Base-by-base conservation (phyloP, 371 early-diverging fungal genomes). In the Mucor lusitanicus region DNA sequence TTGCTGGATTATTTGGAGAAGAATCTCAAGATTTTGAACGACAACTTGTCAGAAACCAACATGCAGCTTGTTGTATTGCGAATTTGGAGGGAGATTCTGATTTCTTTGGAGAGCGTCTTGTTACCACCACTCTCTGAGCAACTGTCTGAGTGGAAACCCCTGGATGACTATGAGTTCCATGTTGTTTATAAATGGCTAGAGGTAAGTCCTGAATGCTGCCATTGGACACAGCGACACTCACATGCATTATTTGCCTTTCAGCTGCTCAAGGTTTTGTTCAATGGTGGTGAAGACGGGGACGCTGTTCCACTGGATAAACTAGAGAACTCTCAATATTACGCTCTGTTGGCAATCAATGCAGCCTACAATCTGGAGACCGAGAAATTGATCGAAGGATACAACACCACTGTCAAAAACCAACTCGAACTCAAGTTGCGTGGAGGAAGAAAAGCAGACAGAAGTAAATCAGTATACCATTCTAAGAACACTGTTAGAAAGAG, bases 1-100 rank as follows among this genome's bases (percentile, higher is more conserved):
- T 67, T 95, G n/a, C 81, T 92, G 46, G 96, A 95, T 71, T 96
- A 96, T 69, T 80, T 97, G 62, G 94, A 97, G 65, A 89, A 82
- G 35, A 95, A 96, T 64, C 77, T 97, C 6, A 90, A 88, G 30
- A 88, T 88, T 0, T 74, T 97, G 33, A 92, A 91, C 64, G 85
- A 87, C 30, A 84, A 89, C 60, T 81, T 97, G 27, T 92, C 93
- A n/a, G 85, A 89, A 11, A 82, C 85, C 27, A 91, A 93, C 64
- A 92, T 95, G 73, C 89, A 90, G 37, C 84, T 91, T 68, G 91
- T 96, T 11, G 88, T 97, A 42, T 76, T 85, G 32, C 87, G 86
- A 65, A 87, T 94, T 12, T 97, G 98, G 98, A 88, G 88, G 69
- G 97, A 95, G 61, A 87, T 90, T 9, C 76, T 96, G n/a, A 65